Percentiles rank a stretch among this genome's conserved stretches.
Evolutionary conservation across 1,139 yeast species (phyloP).

Genomic region (Pichia sp.): DNA sequence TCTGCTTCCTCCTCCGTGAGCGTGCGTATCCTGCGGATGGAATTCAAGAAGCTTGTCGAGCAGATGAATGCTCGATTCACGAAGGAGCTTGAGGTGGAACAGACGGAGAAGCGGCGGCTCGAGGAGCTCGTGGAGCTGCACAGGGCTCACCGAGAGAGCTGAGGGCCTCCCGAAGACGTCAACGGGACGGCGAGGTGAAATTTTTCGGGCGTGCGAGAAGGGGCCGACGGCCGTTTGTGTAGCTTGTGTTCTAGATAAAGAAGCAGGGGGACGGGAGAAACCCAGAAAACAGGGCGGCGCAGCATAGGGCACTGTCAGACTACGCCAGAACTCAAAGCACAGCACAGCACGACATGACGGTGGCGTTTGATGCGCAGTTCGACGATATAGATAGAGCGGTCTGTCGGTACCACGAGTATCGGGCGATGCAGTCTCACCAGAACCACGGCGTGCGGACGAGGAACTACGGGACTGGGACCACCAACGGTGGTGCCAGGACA

Average conservation of each 20-base stretch:
- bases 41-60: constrained; percentile 63
- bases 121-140: neutral
- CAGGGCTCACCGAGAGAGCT: neutral
- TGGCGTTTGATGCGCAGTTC: constrained; percentile 12
- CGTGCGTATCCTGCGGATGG: constrained; percentile 51
- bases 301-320: too few species aligned
- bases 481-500: neutral
- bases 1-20: constrained; percentile 14
- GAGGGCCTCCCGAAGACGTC: neutral
- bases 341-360: neutral
- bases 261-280: neutral
- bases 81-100: constrained; percentile 11
- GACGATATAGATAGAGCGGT: constrained; percentile 15
- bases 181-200: neutral
- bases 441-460: neutral
- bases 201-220: neutral
- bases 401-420: neutral
- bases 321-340: neutral
- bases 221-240: neutral
- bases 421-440: neutral
- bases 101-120: neutral
- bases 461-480: neutral
- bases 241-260: neutral
- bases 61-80: constrained; percentile 63
- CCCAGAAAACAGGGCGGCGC: neutral